Percentiles rank a stretch among this genome's conserved stretches.
phyloP scores from a whole-genome alignment of 2,329 filamentous ascomycete genomes.

The Monosporascus sp. region DNA sequence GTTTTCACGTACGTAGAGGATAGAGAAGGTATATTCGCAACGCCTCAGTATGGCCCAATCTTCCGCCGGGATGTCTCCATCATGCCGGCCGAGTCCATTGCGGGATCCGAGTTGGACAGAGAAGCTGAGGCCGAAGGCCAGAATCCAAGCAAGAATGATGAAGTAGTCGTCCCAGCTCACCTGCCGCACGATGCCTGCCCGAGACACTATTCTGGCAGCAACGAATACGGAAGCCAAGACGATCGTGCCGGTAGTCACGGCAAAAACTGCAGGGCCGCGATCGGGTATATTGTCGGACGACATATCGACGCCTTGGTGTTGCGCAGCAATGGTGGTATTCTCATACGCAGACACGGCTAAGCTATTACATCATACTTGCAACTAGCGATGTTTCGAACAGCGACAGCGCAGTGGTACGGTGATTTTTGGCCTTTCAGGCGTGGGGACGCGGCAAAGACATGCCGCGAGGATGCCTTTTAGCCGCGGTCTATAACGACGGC shows the following conservation, averaged over 20 bases:
- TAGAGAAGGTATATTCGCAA: conserved; percentile 59
- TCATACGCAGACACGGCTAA: not conserved
- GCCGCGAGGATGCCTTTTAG: not conserved
- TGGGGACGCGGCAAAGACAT: not conserved
- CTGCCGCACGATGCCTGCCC: conserved; percentile 65
- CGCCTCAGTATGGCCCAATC: conserved; percentile 48
- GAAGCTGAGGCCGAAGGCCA: conserved; percentile 63
- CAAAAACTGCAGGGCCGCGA: conserved; percentile 58
- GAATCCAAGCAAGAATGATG: conserved; percentile 72
- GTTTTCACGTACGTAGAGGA: conserved; percentile 48
- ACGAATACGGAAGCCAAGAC: conserved; percentile 70
- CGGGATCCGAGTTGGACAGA: conserved; percentile 59
- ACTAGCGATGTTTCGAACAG: not conserved
- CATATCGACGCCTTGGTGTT: conserved; percentile 17
- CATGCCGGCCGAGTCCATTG: conserved; percentile 64
- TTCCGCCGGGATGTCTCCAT: conserved; percentile 49
- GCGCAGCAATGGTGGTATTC: conserved; percentile 8
- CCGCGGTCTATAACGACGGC: not conserved
- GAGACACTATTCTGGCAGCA: conserved; percentile 64
- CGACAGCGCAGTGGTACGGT: not conserved
- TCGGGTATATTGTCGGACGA: conserved; percentile 25
- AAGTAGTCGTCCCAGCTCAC: conserved; percentile 74
- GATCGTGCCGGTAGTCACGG: conserved; percentile 65
- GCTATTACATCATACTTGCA: not conserved
- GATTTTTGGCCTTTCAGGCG: not conserved